Conservation (phyloP, 306 rosid species). For the Rosa chinensis region DNA sequence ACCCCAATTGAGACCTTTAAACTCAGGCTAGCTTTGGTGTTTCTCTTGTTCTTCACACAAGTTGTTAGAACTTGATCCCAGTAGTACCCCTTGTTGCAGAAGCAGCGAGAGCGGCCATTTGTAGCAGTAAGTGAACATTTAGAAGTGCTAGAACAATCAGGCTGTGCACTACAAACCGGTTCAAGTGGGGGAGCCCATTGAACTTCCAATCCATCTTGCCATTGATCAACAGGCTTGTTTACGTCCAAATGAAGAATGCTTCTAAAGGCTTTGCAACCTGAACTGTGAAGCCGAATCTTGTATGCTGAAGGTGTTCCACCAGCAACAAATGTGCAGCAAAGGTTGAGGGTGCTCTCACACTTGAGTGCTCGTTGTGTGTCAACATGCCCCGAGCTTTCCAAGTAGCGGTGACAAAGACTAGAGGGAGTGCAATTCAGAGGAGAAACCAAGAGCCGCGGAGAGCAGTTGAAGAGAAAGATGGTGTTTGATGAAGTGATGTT, state of each 20-base stretch:
- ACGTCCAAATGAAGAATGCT: conserved; percentile 69
- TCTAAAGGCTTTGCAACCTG: conserved; percentile 90
- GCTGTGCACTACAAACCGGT: conserved; percentile 64
- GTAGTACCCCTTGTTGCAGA: conserved; percentile 54
- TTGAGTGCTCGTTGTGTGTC: conserved; percentile 40
- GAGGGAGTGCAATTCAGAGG: conserved; percentile 90
- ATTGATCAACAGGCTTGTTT: conserved; percentile 54
- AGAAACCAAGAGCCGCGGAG: conserved; percentile 82
- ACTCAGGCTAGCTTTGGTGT: conserved; percentile 37
- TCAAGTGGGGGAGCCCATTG: conserved; percentile 82
- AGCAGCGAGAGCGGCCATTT: conserved; percentile 43
- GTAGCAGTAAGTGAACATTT: conserved; percentile 42
- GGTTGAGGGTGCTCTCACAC: conserved; percentile 62
- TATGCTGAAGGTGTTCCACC: conserved; percentile 92
- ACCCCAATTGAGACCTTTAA: conserved; percentile 46
- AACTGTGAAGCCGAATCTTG: conserved; percentile 79
- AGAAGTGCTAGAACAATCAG: conserved; percentile 60
- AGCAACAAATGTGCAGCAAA: conserved; percentile 83
- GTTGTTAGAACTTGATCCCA: conserved; percentile 66
- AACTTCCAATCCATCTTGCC: conserved; percentile 93
- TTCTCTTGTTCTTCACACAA: conserved; percentile 50
- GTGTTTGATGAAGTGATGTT: conserved; percentile 82
- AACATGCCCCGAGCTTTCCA: conserved; percentile 64
- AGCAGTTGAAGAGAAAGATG: conserved; percentile 73
- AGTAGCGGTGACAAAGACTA: conserved; percentile 76